Percentiles rank a stretch among this genome's conserved stretches.
Conservation (phyloP, 73 alveolate genomes). For the Tetrahymena elliotti region DNA sequence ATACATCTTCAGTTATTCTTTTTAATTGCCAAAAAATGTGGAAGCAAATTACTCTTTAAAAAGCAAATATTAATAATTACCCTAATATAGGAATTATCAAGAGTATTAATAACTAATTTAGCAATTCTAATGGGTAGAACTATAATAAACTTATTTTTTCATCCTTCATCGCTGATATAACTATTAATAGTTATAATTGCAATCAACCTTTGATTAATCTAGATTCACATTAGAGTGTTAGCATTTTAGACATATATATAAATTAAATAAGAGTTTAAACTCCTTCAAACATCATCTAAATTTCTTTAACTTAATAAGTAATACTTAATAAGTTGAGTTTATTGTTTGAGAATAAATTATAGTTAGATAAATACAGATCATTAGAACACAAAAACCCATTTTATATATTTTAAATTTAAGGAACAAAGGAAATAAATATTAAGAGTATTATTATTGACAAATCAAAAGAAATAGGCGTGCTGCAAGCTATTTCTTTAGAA, state of each 20-base stretch:
- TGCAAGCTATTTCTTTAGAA: neutral
- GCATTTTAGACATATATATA: too few relatives aligned
- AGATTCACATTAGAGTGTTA: neutral
- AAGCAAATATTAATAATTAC: neutral
- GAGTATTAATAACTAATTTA: neutral
- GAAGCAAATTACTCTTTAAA: neutral
- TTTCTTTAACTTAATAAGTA: neutral
- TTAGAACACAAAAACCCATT: neutral
- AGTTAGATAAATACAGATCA: neutral
- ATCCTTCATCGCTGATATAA: neutral
- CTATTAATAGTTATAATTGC: neutral
- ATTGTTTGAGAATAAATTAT: neutral
- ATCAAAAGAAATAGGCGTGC: neutral
- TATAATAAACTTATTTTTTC: too few relatives aligned
- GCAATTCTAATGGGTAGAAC: neutral
- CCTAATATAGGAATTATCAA: neutral
- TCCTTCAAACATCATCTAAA: too few relatives aligned
- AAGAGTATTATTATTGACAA: too few relatives aligned
- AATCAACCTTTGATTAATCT: neutral
- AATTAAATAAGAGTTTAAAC: neutral
- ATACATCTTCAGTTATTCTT: neutral
- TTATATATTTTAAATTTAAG: neutral
- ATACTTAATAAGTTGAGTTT: too few relatives aligned
- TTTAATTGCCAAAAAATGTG: neutral
- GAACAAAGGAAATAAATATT: neutral